Evolutionary conservation across 495 filamentous ascomycete genomes (phyloP).

Genomic region (Penicillium salamii): DNA sequence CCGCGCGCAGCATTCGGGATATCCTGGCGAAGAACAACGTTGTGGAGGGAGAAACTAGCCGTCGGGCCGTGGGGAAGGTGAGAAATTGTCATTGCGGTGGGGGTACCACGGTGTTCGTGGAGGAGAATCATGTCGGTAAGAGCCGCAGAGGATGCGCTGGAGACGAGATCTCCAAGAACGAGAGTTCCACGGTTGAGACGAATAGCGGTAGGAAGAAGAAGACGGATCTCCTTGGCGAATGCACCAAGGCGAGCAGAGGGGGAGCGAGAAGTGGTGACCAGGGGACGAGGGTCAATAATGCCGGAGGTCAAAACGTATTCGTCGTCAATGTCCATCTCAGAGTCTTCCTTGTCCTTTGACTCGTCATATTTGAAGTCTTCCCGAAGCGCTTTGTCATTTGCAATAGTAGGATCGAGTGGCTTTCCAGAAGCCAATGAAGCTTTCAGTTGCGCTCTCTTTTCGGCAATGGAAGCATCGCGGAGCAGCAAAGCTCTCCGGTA

Average conservation of each 20-base stretch:
- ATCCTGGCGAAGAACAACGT: constrained; percentile 90
- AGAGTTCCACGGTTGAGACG: constrained; percentile 89
- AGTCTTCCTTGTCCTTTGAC: constrained; percentile 48
- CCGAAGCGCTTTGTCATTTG: constrained; percentile 81
- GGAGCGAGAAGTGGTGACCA: constrained; percentile 90
- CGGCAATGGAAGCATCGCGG: constrained; percentile 85
- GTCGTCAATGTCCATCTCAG: constrained; percentile 78
- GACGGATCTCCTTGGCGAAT: constrained; percentile 93
- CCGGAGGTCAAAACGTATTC: constrained; percentile 87
- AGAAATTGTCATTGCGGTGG: constrained; percentile 84
- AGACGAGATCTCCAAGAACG: constrained; percentile 78
- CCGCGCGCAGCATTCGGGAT: constrained; percentile 84
- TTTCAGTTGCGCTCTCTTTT: constrained; percentile 84
- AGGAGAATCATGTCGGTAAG: constrained; percentile 84
- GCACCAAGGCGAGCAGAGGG: constrained; percentile 79
- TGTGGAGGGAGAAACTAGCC: constrained; percentile 86
- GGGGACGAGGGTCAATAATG: constrained; percentile 77
- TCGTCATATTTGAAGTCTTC: constrained; percentile 95
- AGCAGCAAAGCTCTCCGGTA: constrained; percentile 79
- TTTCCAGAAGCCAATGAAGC: constrained; percentile 80
- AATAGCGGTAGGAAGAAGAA: constrained; percentile 87
- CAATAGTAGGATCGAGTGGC: constrained; percentile 81
- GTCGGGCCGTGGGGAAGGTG: constrained; percentile 95
- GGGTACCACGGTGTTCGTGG: constrained; percentile 91
- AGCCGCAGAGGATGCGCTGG: constrained; percentile 71